These are phyloP conservation scores for Brassica juncea DNA, from an alignment of 345 rosid species.

Conservation along the genomic window DNA sequence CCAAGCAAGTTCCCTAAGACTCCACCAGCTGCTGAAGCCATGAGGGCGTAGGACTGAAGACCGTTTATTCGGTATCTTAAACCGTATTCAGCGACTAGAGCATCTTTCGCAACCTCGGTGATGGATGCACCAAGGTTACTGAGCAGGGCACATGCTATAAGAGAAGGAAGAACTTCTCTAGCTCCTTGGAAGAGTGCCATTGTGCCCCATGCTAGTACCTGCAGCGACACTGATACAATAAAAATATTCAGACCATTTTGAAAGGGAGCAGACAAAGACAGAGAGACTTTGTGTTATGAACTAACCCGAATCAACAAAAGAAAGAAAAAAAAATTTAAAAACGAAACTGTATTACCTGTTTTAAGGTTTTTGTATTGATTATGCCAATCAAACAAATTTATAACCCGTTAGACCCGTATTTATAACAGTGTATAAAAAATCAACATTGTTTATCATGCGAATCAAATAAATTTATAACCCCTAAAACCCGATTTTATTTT, in stretches of 20 bases:
- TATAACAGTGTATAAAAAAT: no score
- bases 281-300: background rate
- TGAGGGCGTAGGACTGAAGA: slow-evolving; percentile 81
- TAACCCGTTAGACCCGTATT: no score
- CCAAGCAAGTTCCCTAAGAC: slow-evolving; percentile 78
- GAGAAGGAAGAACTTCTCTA: slow-evolving; percentile 59
- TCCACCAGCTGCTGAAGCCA: slow-evolving; percentile 89
- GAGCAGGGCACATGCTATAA: slow-evolving; percentile 65
- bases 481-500: no score
- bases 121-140: slow-evolving; percentile 87
- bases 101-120: slow-evolving; percentile 84
- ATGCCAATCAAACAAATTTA: no score
- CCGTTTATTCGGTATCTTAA: slow-evolving; percentile 47
- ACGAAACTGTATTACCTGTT: no score
- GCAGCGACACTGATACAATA: slow-evolving; percentile 57
- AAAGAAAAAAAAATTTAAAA: no score
- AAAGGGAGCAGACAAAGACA: background rate
- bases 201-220: slow-evolving; percentile 85
- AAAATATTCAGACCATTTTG: slow-evolving; percentile 19
- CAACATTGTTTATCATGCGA: no score
- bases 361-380: no score
- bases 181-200: slow-evolving; percentile 64
- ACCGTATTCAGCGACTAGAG: slow-evolving; percentile 88
- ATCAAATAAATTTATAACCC: no score
- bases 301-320: no score